Conservation (phyloP, 2,329 filamentous ascomycete species). For the Allantophomopsis cytisporea region DNA sequence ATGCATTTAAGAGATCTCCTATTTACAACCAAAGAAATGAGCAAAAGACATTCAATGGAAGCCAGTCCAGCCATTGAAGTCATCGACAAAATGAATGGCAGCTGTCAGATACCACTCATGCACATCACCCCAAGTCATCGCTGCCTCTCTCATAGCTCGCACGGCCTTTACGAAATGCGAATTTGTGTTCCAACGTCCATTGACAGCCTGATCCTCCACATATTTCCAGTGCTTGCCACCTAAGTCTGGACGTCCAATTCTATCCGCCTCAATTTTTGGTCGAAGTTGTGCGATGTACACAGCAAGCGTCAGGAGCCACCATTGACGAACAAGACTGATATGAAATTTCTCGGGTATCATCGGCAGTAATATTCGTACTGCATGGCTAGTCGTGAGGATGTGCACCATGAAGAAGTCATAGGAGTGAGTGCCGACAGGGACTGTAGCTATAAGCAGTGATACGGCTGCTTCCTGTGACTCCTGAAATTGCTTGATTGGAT, state of each 20-base stretch:
- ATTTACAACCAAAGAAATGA: no score
- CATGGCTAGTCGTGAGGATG: slow-evolving; percentile 74
- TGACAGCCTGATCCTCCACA: slow-evolving; percentile 58
- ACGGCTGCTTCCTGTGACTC: slow-evolving; percentile 51
- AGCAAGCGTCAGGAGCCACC: slow-evolving; percentile 74
- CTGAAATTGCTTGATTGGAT: slow-evolving; percentile 63
- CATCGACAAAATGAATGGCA: slow-evolving; percentile 59
- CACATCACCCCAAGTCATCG: slow-evolving; percentile 60
- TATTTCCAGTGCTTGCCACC: slow-evolving; percentile 62
- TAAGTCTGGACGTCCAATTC: slow-evolving; percentile 44
- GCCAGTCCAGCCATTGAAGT: slow-evolving; percentile 53
- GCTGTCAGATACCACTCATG: slow-evolving; percentile 52
- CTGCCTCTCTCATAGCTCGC: slow-evolving; percentile 61
- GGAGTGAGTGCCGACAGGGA: slow-evolving; percentile 39
- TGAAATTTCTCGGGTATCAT: slow-evolving; percentile 63
- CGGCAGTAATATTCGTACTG: slow-evolving; percentile 74
- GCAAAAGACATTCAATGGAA: slow-evolving; percentile 3
- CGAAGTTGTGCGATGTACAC: slow-evolving; percentile 67
- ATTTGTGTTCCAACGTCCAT: slow-evolving; percentile 54
- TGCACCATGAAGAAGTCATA: slow-evolving; percentile 82
- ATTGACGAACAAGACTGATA: slow-evolving; percentile 62
- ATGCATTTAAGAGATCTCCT: no score
- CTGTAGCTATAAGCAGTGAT: slow-evolving; percentile 47
- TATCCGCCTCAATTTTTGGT: slow-evolving; percentile 55
- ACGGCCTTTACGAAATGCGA: slow-evolving; percentile 80